Evolutionary conservation across 2,329 filamentous ascomycete genomes (phyloP), one percentile per base, ranked within the genome.

Genomic region (Fusarium chuoi): DNA sequence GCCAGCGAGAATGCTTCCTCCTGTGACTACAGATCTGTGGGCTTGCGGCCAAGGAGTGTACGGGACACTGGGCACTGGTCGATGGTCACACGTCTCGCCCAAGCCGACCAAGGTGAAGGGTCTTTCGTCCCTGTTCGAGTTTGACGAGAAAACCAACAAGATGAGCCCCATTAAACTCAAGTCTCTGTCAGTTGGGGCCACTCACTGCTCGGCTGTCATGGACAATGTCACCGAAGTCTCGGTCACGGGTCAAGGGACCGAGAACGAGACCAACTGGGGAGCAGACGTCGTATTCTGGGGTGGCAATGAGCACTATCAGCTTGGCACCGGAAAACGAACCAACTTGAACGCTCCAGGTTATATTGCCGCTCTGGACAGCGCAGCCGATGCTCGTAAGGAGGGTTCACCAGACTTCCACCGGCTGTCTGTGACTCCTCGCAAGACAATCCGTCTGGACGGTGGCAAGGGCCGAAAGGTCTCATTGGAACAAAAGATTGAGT

Each of bases 261-360:
- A 89, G 45, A 92, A 93, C 74, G 93, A 95, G 78, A 94, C 91
- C 3, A 95, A 96, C 80, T 98, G 92, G 90, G 96, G 96, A 55
- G 91, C 93, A 9, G 96, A 98, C 80, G 91, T 95, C 36, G 82
- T 98, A 4, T 97, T 94, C 86, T 99, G 95, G 94, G 96, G 96
- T 70, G 94, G 94, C 60, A 99, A 98, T 78, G 95, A 98, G 84
- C 90, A 92, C 80, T 98, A 93, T 82, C 96, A 99, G 83, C 89
- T 99, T 33, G 96, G 96, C 18, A 98, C 93, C 2, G 95, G 96
- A 35, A 97, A 93, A 85, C 86, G 96, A 70, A 96, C 90, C 78
- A 98, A 98, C 79, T 80, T 93, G 15, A 89, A 90, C 59, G 87
- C 88, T 18, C 96, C 96, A 3, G 87, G 88, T 4, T 96, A 98